Base-by-base conservation (phyloP, 352 stramenopile genomes). In the Globisporangium megalacanthum region DNA sequence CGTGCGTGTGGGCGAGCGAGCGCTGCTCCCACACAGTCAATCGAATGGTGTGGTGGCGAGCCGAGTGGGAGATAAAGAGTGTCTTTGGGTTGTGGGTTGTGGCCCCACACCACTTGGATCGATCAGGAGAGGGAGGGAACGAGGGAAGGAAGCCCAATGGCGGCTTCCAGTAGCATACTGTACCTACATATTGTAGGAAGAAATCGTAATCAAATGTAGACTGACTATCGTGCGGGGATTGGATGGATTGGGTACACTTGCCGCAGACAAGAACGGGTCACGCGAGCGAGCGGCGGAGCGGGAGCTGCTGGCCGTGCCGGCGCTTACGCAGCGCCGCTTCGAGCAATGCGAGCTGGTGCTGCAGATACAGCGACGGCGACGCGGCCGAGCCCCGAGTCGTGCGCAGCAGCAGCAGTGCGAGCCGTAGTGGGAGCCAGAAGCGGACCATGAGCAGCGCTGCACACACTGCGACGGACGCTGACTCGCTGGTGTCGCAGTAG, bases 371-470 rank as follows among this genome's bases (percentile, higher is more conserved):
- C 13, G 39, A 45, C 39, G 39, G 39, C 35, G 35, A 39, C 39
- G 39, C 37, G 10, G 15, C 39, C 13, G n/a, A 45, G 13, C 39
- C 13, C 10, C 39, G 39, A 17, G 39, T n/a, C 6, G 39, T 45
- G 39, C 39, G 39, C 39, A 45, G 10, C 39, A 45, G 39, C 25
- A 52, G 46, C 56, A 75, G 54, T 6, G 58, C 66, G 2, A 61
- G 20, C 15, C 58, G 51, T 6, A 75, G 64, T 25, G 61, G 54
- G 4, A 77, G 45, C n/a, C 56, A 42, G 46, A 70, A 73, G 33
- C 67, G 66, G 14, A 48, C 60, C 69, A 77, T 72, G 11, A 80
- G 52, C 56, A 80, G 44, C n/a, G 66, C 72, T 4, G 67, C 52
- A 13, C 62, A 72, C 8, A 77, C 48, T 6, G 62, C 45, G n/a